These are phyloP conservation scores for Yamadazyma scolyti DNA, from an alignment of 805 yeast genomes.

Conservation along the genomic window DNA sequence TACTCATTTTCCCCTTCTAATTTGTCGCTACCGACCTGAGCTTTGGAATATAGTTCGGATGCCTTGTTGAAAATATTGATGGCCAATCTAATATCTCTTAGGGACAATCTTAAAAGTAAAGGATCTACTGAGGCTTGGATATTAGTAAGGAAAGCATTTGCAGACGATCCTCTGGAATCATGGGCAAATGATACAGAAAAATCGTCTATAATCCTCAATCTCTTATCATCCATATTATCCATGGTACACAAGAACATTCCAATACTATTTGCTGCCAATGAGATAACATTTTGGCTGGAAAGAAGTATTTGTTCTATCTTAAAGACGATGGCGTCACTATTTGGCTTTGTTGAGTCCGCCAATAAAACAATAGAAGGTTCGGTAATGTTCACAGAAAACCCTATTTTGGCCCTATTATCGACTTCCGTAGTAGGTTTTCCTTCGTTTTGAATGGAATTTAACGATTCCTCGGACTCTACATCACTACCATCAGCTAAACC, in stretches of 20 bases:
- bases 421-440: slow-evolving; percentile 1
- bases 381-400: slow-evolving; percentile 63
- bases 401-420: slow-evolving; percentile 20
- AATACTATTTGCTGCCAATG: slow-evolving; percentile 69
- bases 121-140: slow-evolving; percentile 77
- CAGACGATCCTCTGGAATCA: slow-evolving; percentile 66
- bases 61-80: slow-evolving; percentile 71
- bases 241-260: slow-evolving; percentile 84
- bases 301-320: slow-evolving; percentile 75
- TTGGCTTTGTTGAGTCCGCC: slow-evolving; percentile 67
- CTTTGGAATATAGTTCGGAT: slow-evolving; percentile 43
- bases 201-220: slow-evolving; percentile 80
- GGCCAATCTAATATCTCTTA: slow-evolving; percentile 84
- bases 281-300: slow-evolving; percentile 61
- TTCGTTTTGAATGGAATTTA: slow-evolving; percentile 1
- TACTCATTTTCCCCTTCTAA: slow-evolving; percentile 23
- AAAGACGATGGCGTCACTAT: slow-evolving; percentile 87
- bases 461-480: slow-evolving; percentile 3
- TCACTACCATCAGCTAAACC: slow-evolving; percentile 14
- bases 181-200: slow-evolving; percentile 74
- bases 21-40: slow-evolving; percentile 14
- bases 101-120: slow-evolving; percentile 71
- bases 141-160: slow-evolving; percentile 54
- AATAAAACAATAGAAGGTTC: slow-evolving; percentile 75
- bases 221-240: slow-evolving; percentile 58